Conservation (phyloP, 208 protist genomes). For the Leishmania gerbilli region DNA sequence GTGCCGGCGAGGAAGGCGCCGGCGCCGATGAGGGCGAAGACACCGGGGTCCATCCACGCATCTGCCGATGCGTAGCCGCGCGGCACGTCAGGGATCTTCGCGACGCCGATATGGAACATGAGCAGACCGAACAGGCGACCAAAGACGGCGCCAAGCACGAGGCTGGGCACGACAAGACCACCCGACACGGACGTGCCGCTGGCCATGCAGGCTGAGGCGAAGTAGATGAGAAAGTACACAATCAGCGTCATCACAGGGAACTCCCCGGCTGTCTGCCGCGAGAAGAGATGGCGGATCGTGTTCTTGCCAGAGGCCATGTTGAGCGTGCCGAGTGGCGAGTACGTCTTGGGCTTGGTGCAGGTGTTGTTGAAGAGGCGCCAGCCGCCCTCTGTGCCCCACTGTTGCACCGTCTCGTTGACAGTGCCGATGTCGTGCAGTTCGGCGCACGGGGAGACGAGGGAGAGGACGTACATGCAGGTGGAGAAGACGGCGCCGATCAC, state of each 20-base stretch:
- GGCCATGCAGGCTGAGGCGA: constrained; percentile 67
- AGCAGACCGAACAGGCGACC: constrained; percentile 82
- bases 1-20: constrained; percentile 92
- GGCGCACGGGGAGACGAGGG: constrained; percentile 49
- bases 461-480: constrained; percentile 56
- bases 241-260: constrained; percentile 69
- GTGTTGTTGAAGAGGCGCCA: constrained; percentile 70
- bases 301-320: constrained; percentile 86
- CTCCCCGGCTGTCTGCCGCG: constrained; percentile 77
- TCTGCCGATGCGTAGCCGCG: constrained; percentile 58
- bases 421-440: constrained; percentile 36
- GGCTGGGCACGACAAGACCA: constrained; percentile 90
- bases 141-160: constrained; percentile 90
- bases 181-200: constrained; percentile 84
- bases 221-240: constrained; percentile 85
- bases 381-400: constrained; percentile 73
- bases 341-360: constrained; percentile 52
- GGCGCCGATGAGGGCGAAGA: constrained; percentile 94
- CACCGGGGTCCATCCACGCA: constrained; percentile 88
- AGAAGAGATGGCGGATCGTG: constrained; percentile 88
- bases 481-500: constrained; percentile 61
- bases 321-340: constrained; percentile 84
- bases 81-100: constrained; percentile 19
- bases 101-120: constrained; percentile 58
- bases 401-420: constrained; percentile 40